These are phyloP conservation scores for Monosporascus sp. DNA, from an alignment of 2,329 filamentous ascomycete genomes.

Conservation along the genomic window DNA sequence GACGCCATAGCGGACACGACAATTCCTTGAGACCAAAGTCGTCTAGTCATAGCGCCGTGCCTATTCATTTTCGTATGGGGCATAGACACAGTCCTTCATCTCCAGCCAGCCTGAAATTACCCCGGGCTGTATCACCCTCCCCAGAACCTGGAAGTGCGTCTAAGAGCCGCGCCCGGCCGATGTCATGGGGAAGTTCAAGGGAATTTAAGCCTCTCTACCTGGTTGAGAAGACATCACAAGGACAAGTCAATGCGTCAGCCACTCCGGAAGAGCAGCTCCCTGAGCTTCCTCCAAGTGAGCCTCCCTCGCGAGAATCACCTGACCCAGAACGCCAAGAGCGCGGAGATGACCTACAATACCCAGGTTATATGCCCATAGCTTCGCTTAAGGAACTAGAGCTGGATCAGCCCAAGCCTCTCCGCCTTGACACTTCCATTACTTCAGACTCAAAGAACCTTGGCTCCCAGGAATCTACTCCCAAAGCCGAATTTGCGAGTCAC, in stretches of 20 bases:
- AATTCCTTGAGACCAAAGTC: conserved; percentile 43
- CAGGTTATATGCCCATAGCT: conserved; percentile 9
- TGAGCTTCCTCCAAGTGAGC: conserved; percentile 35
- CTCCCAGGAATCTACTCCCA: conserved; percentile 7
- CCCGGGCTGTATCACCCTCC: conserved; percentile 26
- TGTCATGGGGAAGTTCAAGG: conserved; percentile 57
- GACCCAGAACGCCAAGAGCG: conserved; percentile 26
- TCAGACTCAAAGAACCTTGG: not conserved
- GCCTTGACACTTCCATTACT: conserved; percentile 11
- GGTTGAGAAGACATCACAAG: conserved; percentile 57
- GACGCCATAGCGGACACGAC: conserved; percentile 45
- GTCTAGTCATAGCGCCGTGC: conserved; percentile 54
- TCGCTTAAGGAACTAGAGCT: not conserved
- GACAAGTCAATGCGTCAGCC: conserved; percentile 25
- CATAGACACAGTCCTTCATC: conserved; percentile 32
- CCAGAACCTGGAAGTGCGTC: conserved; percentile 29
- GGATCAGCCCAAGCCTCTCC: conserved; percentile 2
- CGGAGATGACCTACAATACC: conserved; percentile 24
- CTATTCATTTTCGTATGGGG: conserved; percentile 50
- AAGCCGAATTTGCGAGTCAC: conserved; percentile 1
- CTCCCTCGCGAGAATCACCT: conserved; percentile 22
- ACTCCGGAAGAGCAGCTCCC: conserved; percentile 39
- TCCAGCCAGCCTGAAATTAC: conserved; percentile 33
- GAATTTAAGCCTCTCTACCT: conserved; percentile 82
- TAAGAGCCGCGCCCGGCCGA: conserved; percentile 44